A percentile compares a stretch with the other conserved stretches of the same genome.
Conservation (phyloP, 352 stramenopile species). For the Pythium sukuiense region DNA sequence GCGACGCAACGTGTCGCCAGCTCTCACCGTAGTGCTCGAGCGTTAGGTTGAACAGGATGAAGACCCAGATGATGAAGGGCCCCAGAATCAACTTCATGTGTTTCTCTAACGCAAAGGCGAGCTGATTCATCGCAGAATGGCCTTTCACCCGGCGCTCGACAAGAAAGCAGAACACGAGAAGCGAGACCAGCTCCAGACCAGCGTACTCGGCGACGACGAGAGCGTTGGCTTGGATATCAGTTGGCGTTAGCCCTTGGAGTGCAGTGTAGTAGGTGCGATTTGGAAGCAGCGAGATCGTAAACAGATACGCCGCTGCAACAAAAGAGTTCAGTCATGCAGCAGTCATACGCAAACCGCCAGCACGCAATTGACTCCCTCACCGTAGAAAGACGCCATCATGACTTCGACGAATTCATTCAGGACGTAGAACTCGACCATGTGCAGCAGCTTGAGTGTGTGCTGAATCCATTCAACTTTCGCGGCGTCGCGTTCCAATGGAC, state of each 20-base stretch:
- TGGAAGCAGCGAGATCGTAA: not conserved
- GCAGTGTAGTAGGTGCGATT: constrained; percentile 15
- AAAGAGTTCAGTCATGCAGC: too few species aligned
- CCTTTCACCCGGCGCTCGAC: not conserved
- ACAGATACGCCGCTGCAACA: not conserved
- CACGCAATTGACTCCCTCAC: not conserved
- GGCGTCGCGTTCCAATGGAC: not conserved
- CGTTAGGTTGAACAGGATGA: constrained; percentile 9
- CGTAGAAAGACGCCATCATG: constrained; percentile 14
- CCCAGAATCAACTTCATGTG: constrained; percentile 23
- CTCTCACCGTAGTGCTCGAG: constrained; percentile 13
- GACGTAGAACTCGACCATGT: constrained; percentile 21
- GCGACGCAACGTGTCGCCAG: too few species aligned
- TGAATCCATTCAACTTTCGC: not conserved
- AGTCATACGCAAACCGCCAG: too few species aligned
- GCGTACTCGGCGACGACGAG: not conserved
- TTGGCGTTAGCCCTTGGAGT: not conserved
- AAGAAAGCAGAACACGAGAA: constrained; percentile 1
- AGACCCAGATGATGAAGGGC: constrained; percentile 22
- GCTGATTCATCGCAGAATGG: constrained; percentile 11
- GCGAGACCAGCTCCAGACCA: constrained; percentile 2
- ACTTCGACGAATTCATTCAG: constrained; percentile 23
- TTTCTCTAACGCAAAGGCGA: constrained; percentile 36
- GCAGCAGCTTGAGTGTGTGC: constrained; percentile 6
- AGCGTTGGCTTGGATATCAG: not conserved